A percentile compares a stretch with the other conserved stretches of the same genome.
phyloP scores from a whole-genome alignment of 192 early-diverging fungal species.

The Coemansia sp. region DNA sequence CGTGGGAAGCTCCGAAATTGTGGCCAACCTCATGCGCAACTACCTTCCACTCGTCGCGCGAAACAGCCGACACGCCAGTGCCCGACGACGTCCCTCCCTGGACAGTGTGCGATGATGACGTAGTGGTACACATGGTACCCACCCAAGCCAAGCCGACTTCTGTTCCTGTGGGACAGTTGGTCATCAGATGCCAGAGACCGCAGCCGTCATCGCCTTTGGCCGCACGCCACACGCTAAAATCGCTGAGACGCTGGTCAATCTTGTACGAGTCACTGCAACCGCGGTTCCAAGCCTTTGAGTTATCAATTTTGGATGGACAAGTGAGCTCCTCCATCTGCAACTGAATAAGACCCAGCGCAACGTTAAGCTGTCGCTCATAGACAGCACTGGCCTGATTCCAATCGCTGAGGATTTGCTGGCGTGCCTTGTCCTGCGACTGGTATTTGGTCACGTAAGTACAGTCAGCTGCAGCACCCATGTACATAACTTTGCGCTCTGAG shows the following conservation, averaged over 20 bases:
- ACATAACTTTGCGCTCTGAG: slow-evolving; percentile 32
- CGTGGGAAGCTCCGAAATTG: slow-evolving; percentile 84
- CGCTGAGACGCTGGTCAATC: slow-evolving; percentile 74
- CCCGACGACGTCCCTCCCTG: slow-evolving; percentile 62
- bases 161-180: slow-evolving; percentile 71
- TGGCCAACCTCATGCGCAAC: slow-evolving; percentile 95
- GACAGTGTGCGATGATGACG: slow-evolving; percentile 54
- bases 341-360: slow-evolving; percentile 78
- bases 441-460: slow-evolving; percentile 67
- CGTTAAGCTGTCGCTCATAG: slow-evolving; percentile 84
- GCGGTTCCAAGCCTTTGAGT: slow-evolving; percentile 68
- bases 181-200: slow-evolving; percentile 94
- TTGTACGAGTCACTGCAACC: slow-evolving; percentile 67
- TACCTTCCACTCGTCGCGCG: slow-evolving; percentile 88
- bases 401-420: slow-evolving; percentile 74
- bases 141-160: slow-evolving; percentile 90
- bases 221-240: slow-evolving; percentile 89
- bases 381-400: slow-evolving; percentile 80
- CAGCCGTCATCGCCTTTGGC: slow-evolving; percentile 65
- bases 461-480: slow-evolving; percentile 73
- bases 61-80: slow-evolving; percentile 80
- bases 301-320: slow-evolving; percentile 56
- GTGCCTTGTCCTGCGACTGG: slow-evolving; percentile 56
- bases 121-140: slow-evolving; percentile 65
- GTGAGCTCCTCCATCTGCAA: slow-evolving; percentile 66